Evolutionary conservation across 306 rosid species (phyloP).

Genomic region (Vigna nakashimae): DNA sequence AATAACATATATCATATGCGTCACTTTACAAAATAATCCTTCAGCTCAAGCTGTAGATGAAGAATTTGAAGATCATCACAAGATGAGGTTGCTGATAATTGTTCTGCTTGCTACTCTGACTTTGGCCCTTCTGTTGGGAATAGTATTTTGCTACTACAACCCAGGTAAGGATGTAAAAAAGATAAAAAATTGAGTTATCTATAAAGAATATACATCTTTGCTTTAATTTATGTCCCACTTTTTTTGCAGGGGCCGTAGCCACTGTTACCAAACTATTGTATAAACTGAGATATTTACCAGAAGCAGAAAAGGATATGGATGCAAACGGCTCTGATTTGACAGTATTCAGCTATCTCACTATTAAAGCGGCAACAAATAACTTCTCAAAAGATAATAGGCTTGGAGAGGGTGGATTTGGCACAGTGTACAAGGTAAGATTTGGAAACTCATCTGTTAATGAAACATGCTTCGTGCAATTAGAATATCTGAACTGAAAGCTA

Average conservation of each 20-base stretch:
- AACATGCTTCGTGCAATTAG: constrained; percentile 5
- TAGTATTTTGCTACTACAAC: constrained; percentile 36
- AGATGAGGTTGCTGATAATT: constrained; percentile 39
- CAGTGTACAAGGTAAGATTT: constrained; percentile 60
- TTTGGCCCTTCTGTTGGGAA: constrained; percentile 40
- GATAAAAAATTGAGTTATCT: not conserved
- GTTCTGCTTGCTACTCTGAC: constrained; percentile 41
- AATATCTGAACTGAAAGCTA: constrained; percentile 16
- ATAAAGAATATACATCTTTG: not conserved
- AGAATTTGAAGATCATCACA: constrained; percentile 42
- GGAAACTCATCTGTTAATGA: not conserved
- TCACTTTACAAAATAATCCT: constrained; percentile 38
- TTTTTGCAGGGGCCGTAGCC: constrained; percentile 32
- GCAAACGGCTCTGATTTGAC: constrained; percentile 44
- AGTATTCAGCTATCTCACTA: constrained; percentile 49
- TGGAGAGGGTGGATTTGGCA: constrained; percentile 66
- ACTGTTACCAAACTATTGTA: constrained; percentile 29
- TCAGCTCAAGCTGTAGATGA: constrained; percentile 42
- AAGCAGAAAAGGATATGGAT: constrained; percentile 32
- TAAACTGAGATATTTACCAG: constrained; percentile 36
- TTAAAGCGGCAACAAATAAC: constrained; percentile 60
- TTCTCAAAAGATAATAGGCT: constrained; percentile 56
- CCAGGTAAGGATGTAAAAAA: constrained; percentile 34
- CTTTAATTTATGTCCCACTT: not conserved
- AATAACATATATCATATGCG: constrained; percentile 17